Percentiles rank a stretch among this genome's conserved stretches.
Evolutionary conservation across 169 alveolate species (phyloP).

Genomic region (Plasmodium yoelii): DNA sequence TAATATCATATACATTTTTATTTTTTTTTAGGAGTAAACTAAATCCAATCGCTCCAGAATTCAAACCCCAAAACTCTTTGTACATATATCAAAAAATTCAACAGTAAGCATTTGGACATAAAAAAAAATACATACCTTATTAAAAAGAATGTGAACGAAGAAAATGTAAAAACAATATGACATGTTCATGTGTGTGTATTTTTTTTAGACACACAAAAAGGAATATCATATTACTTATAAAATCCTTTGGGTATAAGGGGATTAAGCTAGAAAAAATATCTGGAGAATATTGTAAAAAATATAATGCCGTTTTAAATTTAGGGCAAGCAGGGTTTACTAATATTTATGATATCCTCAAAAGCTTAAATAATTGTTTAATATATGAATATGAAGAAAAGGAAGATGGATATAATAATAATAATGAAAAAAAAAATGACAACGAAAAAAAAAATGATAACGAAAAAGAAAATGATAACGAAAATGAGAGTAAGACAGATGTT

Average conservation of each 20-base stretch:
- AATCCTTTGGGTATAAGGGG: conserved; percentile 62
- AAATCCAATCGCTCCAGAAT: conserved; percentile 67
- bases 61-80: conserved; percentile 61
- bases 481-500: neutral
- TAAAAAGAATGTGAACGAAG: neutral
- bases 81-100: conserved; percentile 56
- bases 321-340: conserved; percentile 60
- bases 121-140: neutral
- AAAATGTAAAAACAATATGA: no score
- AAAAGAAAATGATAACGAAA: neutral
- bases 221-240: conserved; percentile 26
- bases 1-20: neutral
- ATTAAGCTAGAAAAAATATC: conserved; percentile 49
- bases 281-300: conserved; percentile 66
- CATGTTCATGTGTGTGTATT: neutral
- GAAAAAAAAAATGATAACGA: neutral
- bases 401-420: neutral
- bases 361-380: conserved; percentile 40
- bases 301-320: conserved; percentile 45
- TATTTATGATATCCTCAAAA: conserved; percentile 32
- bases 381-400: conserved; percentile 21
- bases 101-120: conserved; percentile 16
- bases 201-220: conserved; percentile 37
- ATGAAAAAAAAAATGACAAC: neutral
- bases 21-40: conserved; percentile 48